These are phyloP conservation scores for Volvariella surrecta DNA, from an alignment of 1,284 basidiomycete species.

Conservation along the genomic window DNA sequence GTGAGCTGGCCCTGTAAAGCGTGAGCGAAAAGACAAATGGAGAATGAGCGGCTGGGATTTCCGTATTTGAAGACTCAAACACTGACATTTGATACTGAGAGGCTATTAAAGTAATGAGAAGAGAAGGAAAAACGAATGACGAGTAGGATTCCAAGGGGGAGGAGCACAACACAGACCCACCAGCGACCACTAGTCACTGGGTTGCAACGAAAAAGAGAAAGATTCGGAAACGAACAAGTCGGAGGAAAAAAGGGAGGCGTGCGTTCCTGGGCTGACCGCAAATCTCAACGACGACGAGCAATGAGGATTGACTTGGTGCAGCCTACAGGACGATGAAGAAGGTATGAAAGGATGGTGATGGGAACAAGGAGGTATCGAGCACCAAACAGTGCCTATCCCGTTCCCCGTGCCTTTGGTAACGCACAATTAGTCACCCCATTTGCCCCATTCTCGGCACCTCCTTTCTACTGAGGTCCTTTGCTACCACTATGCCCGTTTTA, in stretches of 20 bases:
- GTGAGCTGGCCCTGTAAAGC: conserved; percentile 26
- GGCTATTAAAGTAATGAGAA: neutral
- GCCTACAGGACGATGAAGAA: neutral
- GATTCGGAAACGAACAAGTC: neutral
- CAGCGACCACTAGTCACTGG: neutral
- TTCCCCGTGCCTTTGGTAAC: too few relatives aligned
- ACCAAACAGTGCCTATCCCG: too few relatives aligned
- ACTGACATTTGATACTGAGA: conserved; percentile 2
- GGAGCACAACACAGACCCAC: conserved; percentile 4
- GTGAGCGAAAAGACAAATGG: neutral
- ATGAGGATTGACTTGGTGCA: neutral
- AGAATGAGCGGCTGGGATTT: neutral
- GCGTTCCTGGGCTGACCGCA: conserved; percentile 1
- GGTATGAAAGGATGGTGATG: neutral
- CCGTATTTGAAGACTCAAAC: neutral
- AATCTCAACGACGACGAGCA: neutral
- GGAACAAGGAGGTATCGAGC: too few relatives aligned
- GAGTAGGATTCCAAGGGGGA: neutral
- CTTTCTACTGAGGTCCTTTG: too few relatives aligned
- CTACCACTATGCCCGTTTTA: too few relatives aligned
- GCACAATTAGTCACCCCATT: too few relatives aligned
- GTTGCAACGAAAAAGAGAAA: neutral
- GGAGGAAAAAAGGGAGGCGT: neutral
- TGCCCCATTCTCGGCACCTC: too few relatives aligned
- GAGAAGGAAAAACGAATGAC: neutral